Base-by-base conservation (phyloP, 352 stramenopile genomes). In the Globisporangium emineosum region DNA sequence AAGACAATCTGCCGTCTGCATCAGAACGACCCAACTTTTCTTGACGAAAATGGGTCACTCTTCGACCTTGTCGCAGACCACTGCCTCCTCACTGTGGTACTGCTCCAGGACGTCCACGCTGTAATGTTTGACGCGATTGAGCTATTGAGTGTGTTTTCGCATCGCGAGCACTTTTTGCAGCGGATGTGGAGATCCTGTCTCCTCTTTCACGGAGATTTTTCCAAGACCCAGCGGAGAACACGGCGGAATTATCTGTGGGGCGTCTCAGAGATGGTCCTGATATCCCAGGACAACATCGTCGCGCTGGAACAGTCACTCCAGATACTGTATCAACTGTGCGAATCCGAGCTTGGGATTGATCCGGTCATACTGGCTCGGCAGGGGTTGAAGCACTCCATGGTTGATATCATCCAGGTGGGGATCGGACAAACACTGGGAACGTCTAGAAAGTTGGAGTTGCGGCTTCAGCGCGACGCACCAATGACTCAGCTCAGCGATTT, bases 91-190 rank as follows among this genome's bases (percentile, higher is more conserved):
- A 69, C 64, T 12, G 40, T 60, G 2, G 29, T 51, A 13, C 10
- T 69, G 29, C 12, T 64, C 30, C 13, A 27, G 27, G 64, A 40
- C 10, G 21, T 43, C 5, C 64, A 65, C 40, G 2, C 27, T 6
- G 37, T 60, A 5, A 64, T 65, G 57, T 47, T 55, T 21, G 9
- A 51, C 21, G 56, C 64, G 1, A 60, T 64, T 5, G 57, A 56
- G 21, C 33, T 69, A 21, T n/a, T 69, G n/a, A 54, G 50, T n/a
- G 29, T n/a, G 1, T 55, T 55, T 10, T 37, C 33, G 33, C 21
- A 19, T 3, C 33, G 43, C 12, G 45, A 60, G 15, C 40, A 50
- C 23, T 54, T 67, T 3, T 12, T 25, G 5, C 13, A 21, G 12
- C 47, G 30, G 15, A 49, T 64, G 3, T 33, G 40, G 15, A 62